Evolutionary conservation across 164 flowering plant genomes (phyloP).

Genomic region (Macadamia tetraphylla): DNA sequence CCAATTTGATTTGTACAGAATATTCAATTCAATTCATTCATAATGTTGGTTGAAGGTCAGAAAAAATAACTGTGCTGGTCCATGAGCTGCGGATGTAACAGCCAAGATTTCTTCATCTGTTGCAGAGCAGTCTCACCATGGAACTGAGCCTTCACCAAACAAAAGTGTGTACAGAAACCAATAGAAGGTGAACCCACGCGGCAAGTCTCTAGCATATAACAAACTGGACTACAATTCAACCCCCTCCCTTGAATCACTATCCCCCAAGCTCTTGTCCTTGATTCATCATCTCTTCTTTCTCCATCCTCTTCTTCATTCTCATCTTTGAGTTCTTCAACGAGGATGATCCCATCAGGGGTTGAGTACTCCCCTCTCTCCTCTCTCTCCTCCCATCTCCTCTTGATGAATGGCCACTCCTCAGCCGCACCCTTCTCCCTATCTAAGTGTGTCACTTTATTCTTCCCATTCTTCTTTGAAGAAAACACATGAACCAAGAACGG

Average conservation of each 20-base stretch:
- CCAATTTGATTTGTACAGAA: too few species aligned
- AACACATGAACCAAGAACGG: constrained; percentile 32
- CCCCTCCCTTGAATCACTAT: constrained; percentile 36
- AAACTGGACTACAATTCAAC: constrained; percentile 13
- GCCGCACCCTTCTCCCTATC: constrained; percentile 21
- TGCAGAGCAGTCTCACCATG: constrained; percentile 22
- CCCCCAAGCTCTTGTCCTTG: constrained; percentile 24
- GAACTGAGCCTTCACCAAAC: constrained; percentile 28
- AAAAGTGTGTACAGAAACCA: constrained; percentile 37
- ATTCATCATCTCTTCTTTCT: background rate
- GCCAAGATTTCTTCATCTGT: constrained; percentile 29
- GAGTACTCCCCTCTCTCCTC: background rate
- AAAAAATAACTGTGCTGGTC: too few species aligned
- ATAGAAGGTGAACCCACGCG: constrained; percentile 15
- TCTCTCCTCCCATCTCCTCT: constrained; percentile 22
- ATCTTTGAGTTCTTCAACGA: constrained; percentile 26
- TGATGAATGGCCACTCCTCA: constrained; percentile 19
- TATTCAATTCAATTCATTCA: too few species aligned
- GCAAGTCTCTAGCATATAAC: constrained; percentile 36
- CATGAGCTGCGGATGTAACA: background rate
- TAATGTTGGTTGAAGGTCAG: too few species aligned
- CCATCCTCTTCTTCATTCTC: background rate
- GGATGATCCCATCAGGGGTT: constrained; percentile 29
- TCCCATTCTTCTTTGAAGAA: constrained; percentile 8
- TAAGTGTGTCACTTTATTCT: background rate